These are phyloP conservation scores for Suhomyces pyralidae DNA, from an alignment of 805 yeast genomes.

Conservation along the genomic window DNA sequence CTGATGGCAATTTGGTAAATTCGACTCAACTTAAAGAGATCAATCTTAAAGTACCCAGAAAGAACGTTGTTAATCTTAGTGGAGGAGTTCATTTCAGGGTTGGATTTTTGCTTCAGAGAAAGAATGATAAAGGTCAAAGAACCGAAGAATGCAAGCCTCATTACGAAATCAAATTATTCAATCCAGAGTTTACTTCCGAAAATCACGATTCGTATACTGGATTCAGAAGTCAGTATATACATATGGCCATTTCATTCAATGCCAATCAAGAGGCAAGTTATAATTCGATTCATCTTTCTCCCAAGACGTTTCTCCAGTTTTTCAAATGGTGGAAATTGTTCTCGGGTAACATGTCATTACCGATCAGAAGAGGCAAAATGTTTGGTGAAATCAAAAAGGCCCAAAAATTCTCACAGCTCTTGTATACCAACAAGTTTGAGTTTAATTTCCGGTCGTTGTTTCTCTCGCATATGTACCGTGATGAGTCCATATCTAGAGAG, in stretches of 20 bases:
- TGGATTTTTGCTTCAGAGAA: constrained; percentile 57
- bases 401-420: constrained; percentile 70
- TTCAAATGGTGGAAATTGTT: constrained; percentile 85
- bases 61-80: constrained; percentile 52
- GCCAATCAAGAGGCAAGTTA: constrained; percentile 41
- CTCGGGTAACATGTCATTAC: constrained; percentile 73
- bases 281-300: constrained; percentile 77
- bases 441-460: constrained; percentile 71
- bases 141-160: constrained; percentile 55
- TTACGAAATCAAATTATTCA: constrained; percentile 52
- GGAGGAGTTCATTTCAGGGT: constrained; percentile 61
- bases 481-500: constrained; percentile 35
- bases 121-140: constrained; percentile 29
- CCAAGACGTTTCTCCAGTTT: constrained; percentile 64
- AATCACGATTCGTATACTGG: constrained; percentile 42
- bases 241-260: constrained; percentile 39
- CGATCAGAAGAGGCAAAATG: constrained; percentile 70
- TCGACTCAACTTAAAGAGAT: not conserved
- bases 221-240: constrained; percentile 38
- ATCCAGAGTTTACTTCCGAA: constrained; percentile 48
- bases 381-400: constrained; percentile 56
- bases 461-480: constrained; percentile 68
- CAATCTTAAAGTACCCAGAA: constrained; percentile 35
- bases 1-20: not conserved
- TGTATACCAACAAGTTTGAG: constrained; percentile 76